Conservation (phyloP, 1,284 basidiomycete genomes). For the Sphagnurus paluster region DNA sequence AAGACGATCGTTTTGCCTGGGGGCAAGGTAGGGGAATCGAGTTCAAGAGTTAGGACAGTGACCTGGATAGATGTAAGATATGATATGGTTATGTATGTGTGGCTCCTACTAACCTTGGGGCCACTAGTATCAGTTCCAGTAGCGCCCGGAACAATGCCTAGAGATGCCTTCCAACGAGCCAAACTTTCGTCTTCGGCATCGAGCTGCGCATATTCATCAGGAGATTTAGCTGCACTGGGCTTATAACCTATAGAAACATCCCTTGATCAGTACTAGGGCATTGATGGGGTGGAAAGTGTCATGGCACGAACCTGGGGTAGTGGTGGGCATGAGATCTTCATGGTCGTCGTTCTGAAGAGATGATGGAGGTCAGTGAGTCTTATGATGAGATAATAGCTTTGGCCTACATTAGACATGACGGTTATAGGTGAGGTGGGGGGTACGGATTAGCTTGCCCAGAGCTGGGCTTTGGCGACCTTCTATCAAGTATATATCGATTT, state of each 20-base stretch:
- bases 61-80: conserved; percentile 43
- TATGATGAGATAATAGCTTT: not conserved
- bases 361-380: conserved; percentile 10
- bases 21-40: conserved; percentile 67
- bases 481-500: conserved; percentile 40
- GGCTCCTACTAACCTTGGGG: conserved; percentile 57
- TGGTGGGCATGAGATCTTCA: conserved; percentile 63
- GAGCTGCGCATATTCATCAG: conserved; percentile 73
- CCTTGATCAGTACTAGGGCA: conserved; percentile 18
- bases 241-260: conserved; percentile 65
- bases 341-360: conserved; percentile 49
- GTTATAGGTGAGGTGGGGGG: not conserved
- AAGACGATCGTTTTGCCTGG: conserved; percentile 59
- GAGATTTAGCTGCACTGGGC: conserved; percentile 58
- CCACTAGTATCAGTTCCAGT: conserved; percentile 39
- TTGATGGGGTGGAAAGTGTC: conserved; percentile 11
- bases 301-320: conserved; percentile 57
- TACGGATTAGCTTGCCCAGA: conserved; percentile 9
- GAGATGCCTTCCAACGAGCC: conserved; percentile 86
- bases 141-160: conserved; percentile 73
- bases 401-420: conserved; percentile 23
- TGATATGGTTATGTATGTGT: not conserved
- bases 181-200: conserved; percentile 87
- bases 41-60: conserved; percentile 67
- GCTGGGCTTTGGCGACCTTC: not conserved